Percentiles rank a stretch among this genome's conserved stretches.
phyloP scores from a whole-genome alignment of 2,329 filamentous ascomycete species.

The Arthrobotrys sinensis region DNA sequence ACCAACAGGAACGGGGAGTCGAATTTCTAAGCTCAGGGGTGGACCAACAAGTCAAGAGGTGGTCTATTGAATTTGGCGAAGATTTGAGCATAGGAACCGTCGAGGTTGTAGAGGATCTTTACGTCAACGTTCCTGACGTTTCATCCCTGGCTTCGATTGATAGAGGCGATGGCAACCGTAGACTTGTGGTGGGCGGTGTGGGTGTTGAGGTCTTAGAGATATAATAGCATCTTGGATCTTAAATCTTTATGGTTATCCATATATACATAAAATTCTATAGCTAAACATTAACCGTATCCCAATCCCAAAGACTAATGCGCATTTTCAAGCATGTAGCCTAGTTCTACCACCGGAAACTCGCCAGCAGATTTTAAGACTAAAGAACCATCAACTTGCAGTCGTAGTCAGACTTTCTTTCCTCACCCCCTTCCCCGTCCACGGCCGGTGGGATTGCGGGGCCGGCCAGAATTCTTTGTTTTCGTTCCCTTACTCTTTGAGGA shows the following conservation, averaged over 20 bases:
- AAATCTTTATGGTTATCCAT: neutral
- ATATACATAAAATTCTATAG: neutral
- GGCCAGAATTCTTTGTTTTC: constrained; percentile 24
- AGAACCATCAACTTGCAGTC: neutral
- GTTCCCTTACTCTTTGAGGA: constrained; percentile 21
- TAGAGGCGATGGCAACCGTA: neutral
- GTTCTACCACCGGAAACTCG: no score
- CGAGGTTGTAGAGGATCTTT: constrained; percentile 35
- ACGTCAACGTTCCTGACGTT: constrained; percentile 55
- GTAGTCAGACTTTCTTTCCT: constrained; percentile 27
- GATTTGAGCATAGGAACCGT: neutral
- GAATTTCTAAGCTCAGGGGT: constrained; percentile 51
- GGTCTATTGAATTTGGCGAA: constrained; percentile 31
- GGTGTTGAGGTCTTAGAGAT: constrained; percentile 50
- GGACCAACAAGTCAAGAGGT: constrained; percentile 57
- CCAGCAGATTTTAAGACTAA: no score
- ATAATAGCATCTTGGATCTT: constrained; percentile 9
- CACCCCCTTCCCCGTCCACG: constrained; percentile 35
- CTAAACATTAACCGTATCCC: no score
- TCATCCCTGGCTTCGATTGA: constrained; percentile 29
- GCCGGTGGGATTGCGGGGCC: constrained; percentile 36
- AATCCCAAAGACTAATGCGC: no score
- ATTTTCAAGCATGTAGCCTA: no score
- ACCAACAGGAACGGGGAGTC: neutral
- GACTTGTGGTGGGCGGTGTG: constrained; percentile 47